These are phyloP conservation scores for Neurospora sp. DNA, from an alignment of 495 filamentous ascomycete species.

Conservation along the genomic window DNA sequence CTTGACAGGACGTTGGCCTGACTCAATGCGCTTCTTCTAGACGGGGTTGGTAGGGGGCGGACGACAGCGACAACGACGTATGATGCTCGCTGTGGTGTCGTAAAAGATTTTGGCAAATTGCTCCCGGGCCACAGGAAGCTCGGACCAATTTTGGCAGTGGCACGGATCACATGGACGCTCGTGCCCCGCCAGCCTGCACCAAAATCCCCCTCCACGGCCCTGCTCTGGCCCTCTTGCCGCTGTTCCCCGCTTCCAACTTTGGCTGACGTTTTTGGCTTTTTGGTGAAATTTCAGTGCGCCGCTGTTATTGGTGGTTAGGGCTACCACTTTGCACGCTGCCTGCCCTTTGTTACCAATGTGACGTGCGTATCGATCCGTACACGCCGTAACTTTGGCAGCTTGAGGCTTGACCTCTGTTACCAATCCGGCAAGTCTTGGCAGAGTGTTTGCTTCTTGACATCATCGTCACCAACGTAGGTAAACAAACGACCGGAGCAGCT, in stretches of 20 bases:
- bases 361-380: background rate
- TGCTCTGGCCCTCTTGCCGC: background rate
- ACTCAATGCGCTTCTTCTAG: background rate
- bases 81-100: background rate
- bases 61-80: constrained; percentile 2
- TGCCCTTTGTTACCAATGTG: background rate
- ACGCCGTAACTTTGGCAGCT: background rate
- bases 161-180: background rate
- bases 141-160: background rate
- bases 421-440: background rate
- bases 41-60: background rate
- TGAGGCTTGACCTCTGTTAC: background rate
- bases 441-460: background rate
- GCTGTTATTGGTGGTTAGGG: background rate
- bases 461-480: background rate
- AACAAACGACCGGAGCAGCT: background rate
- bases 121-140: background rate
- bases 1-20: constrained; percentile 6
- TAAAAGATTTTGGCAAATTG: background rate
- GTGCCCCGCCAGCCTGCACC: background rate
- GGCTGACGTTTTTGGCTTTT: background rate
- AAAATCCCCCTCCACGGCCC: background rate
- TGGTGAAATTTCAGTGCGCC: background rate
- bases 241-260: background rate
- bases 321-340: background rate